These are phyloP conservation scores for Phaseolus coccineus DNA, from an alignment of 331 rosid species.

Conservation along the genomic window DNA sequence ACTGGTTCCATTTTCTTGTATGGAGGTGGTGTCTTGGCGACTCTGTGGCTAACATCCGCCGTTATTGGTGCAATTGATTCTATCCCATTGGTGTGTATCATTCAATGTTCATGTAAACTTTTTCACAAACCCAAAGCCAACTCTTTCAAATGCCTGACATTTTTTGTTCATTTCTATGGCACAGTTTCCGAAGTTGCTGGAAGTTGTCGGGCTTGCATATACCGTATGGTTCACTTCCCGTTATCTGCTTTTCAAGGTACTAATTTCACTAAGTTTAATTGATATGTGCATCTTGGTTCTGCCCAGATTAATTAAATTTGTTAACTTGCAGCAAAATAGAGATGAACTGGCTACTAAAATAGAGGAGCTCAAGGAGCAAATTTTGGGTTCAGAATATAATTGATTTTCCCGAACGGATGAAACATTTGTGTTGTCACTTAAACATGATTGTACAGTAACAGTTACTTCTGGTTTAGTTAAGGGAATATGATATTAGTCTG, in stretches of 20 bases:
- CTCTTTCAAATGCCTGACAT: neutral
- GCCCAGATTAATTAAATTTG: conserved; percentile 13
- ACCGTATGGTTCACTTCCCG: conserved; percentile 86
- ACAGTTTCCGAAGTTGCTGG: conserved; percentile 91
- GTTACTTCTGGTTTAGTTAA: conserved; percentile 36
- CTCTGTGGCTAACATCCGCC: conserved; percentile 78
- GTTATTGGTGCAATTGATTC: conserved; percentile 82
- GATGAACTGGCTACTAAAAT: conserved; percentile 74
- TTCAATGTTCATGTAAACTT: neutral
- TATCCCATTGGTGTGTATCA: conserved; percentile 76
- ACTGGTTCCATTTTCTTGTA: conserved; percentile 50
- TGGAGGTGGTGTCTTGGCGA: conserved; percentile 58
- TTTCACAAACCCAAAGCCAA: neutral
- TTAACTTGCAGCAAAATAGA: conserved; percentile 68
- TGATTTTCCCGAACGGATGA: conserved; percentile 31
- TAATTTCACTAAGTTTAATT: neutral
- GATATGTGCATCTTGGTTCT: neutral
- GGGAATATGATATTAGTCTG: conserved; percentile 7
- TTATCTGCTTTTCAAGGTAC: conserved; percentile 86
- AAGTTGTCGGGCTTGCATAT: conserved; percentile 85
- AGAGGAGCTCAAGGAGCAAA: conserved; percentile 71
- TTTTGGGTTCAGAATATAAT: conserved; percentile 66
- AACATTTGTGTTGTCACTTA: neutral
- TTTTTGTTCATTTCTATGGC: conserved; percentile 9
- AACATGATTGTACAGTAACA: conserved; percentile 49